phyloP scores from a whole-genome alignment of 2,329 filamentous ascomycete genomes.

The Chaetomiaceae sp. region DNA sequence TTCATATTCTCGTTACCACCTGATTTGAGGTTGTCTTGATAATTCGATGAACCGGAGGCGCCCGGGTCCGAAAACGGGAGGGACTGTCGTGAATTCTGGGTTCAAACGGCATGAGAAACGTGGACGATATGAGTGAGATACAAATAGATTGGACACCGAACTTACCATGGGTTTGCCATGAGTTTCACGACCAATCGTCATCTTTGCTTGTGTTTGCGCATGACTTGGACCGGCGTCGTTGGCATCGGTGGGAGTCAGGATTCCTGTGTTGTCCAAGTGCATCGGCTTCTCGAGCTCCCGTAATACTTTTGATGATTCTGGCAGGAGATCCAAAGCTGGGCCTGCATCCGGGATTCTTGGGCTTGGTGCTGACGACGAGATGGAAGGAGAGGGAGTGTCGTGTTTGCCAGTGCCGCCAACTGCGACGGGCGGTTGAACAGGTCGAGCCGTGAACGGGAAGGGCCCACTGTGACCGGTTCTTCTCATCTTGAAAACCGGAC shows the following conservation, averaged over 20 bases:
- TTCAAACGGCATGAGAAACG: too few relatives aligned
- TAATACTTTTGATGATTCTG: background rate
- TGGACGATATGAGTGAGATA: too few relatives aligned
- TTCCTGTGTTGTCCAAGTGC: too few relatives aligned
- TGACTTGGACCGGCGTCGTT: background rate
- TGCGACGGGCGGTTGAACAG: background rate
- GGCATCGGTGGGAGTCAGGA: background rate
- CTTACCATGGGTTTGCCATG: too few relatives aligned
- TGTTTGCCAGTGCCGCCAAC: background rate
- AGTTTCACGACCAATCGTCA: too few relatives aligned
- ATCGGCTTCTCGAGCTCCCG: too few relatives aligned
- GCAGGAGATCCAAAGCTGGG: background rate
- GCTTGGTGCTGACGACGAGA: background rate
- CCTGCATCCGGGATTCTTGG: background rate
- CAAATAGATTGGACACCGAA: too few relatives aligned
- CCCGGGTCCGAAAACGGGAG: too few relatives aligned
- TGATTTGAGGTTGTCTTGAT: too few relatives aligned
- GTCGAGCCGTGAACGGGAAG: slow-evolving; percentile 4
- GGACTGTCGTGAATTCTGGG: too few relatives aligned
- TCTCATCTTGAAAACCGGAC: slow-evolving; percentile 18
- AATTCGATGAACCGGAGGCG: too few relatives aligned
- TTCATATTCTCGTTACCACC: background rate
- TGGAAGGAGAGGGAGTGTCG: slow-evolving; percentile 1
- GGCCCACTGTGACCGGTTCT: slow-evolving; percentile 16
- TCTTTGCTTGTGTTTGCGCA: background rate